phyloP scores from a whole-genome alignment of 495 filamentous ascomycete genomes.

The Penicillium riverlandense region DNA sequence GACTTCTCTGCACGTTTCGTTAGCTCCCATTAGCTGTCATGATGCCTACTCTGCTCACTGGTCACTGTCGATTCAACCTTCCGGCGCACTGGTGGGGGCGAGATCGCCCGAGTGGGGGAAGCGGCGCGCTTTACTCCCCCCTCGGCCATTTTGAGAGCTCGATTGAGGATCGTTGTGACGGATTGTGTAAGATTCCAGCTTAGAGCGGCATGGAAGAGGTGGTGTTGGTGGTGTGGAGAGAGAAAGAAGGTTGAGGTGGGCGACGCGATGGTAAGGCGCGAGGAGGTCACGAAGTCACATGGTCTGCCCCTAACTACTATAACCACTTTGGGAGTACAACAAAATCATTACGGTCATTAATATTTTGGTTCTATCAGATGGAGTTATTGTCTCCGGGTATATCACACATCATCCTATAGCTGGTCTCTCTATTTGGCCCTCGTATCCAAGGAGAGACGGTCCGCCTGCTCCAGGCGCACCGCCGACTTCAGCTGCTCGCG shows the following conservation, averaged over 20 bases:
- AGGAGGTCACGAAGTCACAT: conserved; percentile 41
- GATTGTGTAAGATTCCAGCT: not conserved
- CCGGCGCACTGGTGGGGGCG: conserved; percentile 41
- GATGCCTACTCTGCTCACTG: conserved; percentile 41
- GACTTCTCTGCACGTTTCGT: conserved; percentile 45
- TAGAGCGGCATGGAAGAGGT: not conserved
- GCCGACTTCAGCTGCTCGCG: conserved; percentile 57
- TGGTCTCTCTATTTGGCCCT: conserved; percentile 39
- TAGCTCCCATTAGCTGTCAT: not conserved
- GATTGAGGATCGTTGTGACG: conserved; percentile 11
- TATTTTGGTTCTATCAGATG: not conserved
- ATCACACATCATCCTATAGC: conserved; percentile 8
- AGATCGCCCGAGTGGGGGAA: conserved; percentile 30
- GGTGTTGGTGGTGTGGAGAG: not conserved
- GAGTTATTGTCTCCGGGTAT: conserved; percentile 20
- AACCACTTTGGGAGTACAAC: not conserved
- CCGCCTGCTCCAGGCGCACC: conserved; percentile 55
- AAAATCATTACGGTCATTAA: not conserved
- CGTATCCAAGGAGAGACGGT: conserved; percentile 60
- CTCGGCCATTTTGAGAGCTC: conserved; percentile 25
- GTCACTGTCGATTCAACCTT: conserved; percentile 69
- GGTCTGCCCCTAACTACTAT: conserved; percentile 7
- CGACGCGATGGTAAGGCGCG: conserved; percentile 11
- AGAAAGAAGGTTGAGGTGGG: too few relatives aligned
- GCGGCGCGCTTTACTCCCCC: conserved; percentile 26